phyloP scores from a whole-genome alignment of 805 yeast species.

The Candida broadrunensis region DNA sequence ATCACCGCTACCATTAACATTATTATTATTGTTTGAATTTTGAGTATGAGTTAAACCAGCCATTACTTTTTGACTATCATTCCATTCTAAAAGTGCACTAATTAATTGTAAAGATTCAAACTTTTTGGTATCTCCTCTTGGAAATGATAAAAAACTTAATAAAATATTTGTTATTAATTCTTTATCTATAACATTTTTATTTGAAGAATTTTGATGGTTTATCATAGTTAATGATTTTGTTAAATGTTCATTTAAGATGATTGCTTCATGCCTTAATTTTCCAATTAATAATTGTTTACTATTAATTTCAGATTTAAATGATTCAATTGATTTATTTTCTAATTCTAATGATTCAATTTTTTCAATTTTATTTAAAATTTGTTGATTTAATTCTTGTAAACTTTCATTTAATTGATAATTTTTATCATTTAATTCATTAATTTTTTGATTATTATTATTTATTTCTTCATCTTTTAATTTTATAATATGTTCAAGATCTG shows the following conservation, averaged over 20 bases:
- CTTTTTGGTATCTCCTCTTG: constrained; percentile 91
- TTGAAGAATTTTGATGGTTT: constrained; percentile 49
- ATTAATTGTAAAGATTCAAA: constrained; percentile 87
- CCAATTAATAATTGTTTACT: constrained; percentile 76
- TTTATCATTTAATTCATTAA: constrained; percentile 20
- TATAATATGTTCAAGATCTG: constrained; percentile 28
- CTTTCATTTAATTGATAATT: constrained; percentile 10
- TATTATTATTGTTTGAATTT: constrained; percentile 17
- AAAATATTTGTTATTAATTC: constrained; percentile 85
- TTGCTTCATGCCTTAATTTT: constrained; percentile 90
- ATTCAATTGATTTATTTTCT: constrained; percentile 37
- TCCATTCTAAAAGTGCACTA: constrained; percentile 85
- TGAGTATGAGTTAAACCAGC: constrained; percentile 61
- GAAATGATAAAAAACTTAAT: constrained; percentile 79
- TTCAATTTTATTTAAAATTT: constrained; percentile 6
- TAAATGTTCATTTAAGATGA: constrained; percentile 87
- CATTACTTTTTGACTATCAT: constrained; percentile 68
- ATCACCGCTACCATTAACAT: constrained; percentile 12
- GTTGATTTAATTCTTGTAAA: constrained; percentile 6
- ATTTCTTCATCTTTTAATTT: constrained; percentile 21
- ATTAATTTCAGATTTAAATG: constrained; percentile 52
- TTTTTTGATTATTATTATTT: constrained; percentile 24
- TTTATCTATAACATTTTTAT: constrained; percentile 74
- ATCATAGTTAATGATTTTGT: constrained; percentile 89
- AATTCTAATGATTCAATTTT: constrained; percentile 21